Evolutionary conservation across 306 rosid genomes (phyloP).

Genomic region (Lablab purpureus): DNA sequence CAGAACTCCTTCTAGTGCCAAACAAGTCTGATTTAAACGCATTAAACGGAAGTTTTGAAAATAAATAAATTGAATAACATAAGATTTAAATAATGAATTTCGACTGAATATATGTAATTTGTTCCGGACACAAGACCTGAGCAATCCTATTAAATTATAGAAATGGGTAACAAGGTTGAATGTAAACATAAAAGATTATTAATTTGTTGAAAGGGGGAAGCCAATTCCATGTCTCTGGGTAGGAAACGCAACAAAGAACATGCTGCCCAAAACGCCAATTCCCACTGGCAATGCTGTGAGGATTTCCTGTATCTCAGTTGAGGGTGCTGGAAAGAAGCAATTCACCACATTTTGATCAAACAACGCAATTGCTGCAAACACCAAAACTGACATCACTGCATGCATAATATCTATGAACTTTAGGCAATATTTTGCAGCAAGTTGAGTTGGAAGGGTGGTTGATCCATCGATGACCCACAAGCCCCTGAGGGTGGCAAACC

Average conservation of each 20-base stretch:
- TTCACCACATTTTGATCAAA: constrained; percentile 72
- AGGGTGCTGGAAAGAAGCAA: constrained; percentile 73
- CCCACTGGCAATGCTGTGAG: constrained; percentile 73
- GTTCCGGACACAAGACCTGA: neutral
- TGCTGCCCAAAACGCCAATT: constrained; percentile 64
- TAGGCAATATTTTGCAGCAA: constrained; percentile 59
- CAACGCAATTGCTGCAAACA: constrained; percentile 74
- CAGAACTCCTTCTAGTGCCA: neutral
- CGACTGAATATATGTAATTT: neutral
- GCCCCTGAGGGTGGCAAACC: constrained; percentile 73
- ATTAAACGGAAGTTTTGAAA: neutral
- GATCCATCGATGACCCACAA: constrained; percentile 80
- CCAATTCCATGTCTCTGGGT: constrained; percentile 82
- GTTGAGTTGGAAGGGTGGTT: constrained; percentile 44
- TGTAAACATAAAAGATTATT: neutral
- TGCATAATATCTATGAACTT: constrained; percentile 68
- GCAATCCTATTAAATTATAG: neutral
- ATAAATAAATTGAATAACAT: neutral
- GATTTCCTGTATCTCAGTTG: constrained; percentile 63
- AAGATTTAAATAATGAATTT: neutral
- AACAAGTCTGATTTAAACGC: neutral
- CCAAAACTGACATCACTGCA: constrained; percentile 65
- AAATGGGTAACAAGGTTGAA: constrained; percentile 14
- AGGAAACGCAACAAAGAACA: constrained; percentile 71
- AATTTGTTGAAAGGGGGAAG: constrained; percentile 64